Base-by-base conservation (phyloP, 352 stramenopile species). In the Thalassiosira livingstoniorum region DNA sequence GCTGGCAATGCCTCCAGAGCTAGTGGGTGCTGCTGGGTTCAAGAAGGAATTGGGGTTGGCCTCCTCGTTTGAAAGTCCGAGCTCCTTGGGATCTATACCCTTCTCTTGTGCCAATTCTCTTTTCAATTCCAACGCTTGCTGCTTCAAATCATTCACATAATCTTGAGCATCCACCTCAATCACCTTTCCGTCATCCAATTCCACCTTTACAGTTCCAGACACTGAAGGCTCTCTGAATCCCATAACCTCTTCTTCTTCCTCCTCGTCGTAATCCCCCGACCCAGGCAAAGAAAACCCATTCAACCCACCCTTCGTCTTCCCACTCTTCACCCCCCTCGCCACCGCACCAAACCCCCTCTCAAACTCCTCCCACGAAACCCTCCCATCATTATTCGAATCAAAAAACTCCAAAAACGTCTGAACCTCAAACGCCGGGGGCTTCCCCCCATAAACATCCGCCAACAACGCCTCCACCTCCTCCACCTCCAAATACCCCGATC, bases 341-440 rank as follows among this genome's bases (percentile, higher is more conserved):
- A 88, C 81, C 27, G 80, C 80, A 15, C 90, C 90, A 51, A 96
- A 86, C 35, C 89, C 91, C 47, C 67, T 74, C 74, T 94, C 84
- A 79, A 96, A 96, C 62, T 95, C 92, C 45, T 92, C 84, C 90
- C 90, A 96, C 27, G 79, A 91, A 61, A 95, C 82, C 67, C 78
- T 87, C 32, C 91, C 91, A 81, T 96, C 92, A 39, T 91, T 78
- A 78, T 96, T 93, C 34, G 75, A 75, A 86, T 96, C 92, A 72
- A 96, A 96, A 73, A 95, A 96, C 35, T 93, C 71, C 23, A 96
- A 23, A 82, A 96, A 96, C 7, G 89, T 84, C 21, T 86, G 58
- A 29, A 92, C 75, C 68, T 95, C 92, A 78, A 91, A 93, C 2
- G 65, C 60, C 23, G 91, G 91, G 11, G 82, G 57, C 25, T 73